Conservation (phyloP, 176 grass and related monocot species). For the Zoysia japonica region DNA sequence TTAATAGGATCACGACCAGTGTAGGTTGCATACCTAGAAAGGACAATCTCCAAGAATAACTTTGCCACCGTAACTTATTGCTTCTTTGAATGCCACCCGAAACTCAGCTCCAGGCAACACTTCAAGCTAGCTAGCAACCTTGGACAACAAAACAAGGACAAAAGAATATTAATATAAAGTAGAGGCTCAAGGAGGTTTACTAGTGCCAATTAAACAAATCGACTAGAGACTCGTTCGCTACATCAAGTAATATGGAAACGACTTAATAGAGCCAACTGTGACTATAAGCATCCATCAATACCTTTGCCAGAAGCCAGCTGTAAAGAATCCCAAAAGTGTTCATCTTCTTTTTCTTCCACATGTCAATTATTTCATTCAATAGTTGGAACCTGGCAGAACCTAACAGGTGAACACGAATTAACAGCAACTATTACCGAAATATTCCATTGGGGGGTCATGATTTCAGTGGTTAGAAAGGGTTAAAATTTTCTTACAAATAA, state of each 20-base stretch:
- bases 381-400: constrained; percentile 67
- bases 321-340: constrained; percentile 96
- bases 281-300: constrained; percentile 28
- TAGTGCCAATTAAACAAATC: too few relatives aligned
- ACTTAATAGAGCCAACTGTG: constrained; percentile 13
- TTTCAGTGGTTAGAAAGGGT: constrained; percentile 3
- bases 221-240: too few relatives aligned
- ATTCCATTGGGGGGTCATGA: neutral
- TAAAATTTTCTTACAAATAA: neutral
- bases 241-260: constrained; percentile 29
- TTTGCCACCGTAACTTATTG: constrained; percentile 76
- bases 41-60: constrained; percentile 93
- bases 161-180: too few relatives aligned
- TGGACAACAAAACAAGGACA: constrained; percentile 23
- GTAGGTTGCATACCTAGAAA: constrained; percentile 62
- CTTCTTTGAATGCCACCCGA: constrained; percentile 90
- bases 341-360: constrained; percentile 95
- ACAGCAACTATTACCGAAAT: neutral
- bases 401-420: neutral
- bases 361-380: constrained; percentile 91
- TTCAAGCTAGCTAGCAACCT: constrained; percentile 88
- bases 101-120: constrained; percentile 93
- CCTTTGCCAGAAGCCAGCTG: constrained; percentile 97
- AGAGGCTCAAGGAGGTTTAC: too few relatives aligned
- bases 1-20: neutral